phyloP scores from a whole-genome alignment of 176 grass and related monocot species.

The Aegilops bicornis region DNA sequence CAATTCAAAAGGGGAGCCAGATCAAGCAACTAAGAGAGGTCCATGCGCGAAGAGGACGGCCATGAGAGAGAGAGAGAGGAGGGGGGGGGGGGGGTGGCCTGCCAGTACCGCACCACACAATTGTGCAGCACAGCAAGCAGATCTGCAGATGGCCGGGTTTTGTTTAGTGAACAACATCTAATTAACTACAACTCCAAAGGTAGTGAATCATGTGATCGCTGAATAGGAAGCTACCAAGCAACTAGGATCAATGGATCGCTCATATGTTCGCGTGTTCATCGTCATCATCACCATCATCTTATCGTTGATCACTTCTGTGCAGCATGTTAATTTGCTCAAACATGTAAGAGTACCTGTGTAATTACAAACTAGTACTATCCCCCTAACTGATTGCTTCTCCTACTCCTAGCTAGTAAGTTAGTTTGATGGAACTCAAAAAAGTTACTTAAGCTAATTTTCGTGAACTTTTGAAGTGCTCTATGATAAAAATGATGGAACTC shows the following conservation, averaged over 20 bases:
- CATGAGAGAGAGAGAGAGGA: constrained; percentile 16
- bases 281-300: not conserved
- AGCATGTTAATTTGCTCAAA: not conserved
- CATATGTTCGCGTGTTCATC: not conserved
- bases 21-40: not conserved
- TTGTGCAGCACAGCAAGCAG: not conserved
- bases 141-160: not conserved
- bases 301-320: not conserved
- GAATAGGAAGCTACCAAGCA: constrained; percentile 23
- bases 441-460: not conserved
- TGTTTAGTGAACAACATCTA: constrained; percentile 1
- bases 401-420: not conserved
- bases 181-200: constrained; percentile 25
- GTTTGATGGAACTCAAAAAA: not conserved
- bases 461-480: not conserved
- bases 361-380: not conserved
- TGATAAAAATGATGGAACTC: not conserved
- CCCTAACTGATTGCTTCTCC: not conserved
- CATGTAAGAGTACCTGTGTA: not conserved
- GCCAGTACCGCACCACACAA: constrained; percentile 18
- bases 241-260: not conserved
- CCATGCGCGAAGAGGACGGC: constrained; percentile 3
- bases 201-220: constrained; percentile 13
- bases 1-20: not conserved
- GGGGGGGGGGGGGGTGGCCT: no score